Evolutionary conservation across 139 green algal species (phyloP).

Genomic region (Bryopsis sp.): DNA sequence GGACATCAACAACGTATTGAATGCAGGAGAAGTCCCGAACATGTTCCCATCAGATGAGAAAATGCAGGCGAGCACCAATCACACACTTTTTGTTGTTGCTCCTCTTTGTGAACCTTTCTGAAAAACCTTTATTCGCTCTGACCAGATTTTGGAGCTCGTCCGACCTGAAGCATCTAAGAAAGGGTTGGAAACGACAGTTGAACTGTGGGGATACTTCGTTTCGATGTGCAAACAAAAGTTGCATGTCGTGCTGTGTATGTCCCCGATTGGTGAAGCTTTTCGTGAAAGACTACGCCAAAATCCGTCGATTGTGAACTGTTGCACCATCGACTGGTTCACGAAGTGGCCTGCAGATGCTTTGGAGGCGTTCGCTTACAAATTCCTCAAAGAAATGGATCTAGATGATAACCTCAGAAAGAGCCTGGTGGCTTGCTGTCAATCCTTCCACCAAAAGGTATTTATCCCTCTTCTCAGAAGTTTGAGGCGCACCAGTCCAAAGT

Average conservation of each 20-base stretch:
- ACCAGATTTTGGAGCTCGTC: slow-evolving; percentile 56
- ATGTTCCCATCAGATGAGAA: slow-evolving; percentile 63
- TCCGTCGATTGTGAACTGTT: slow-evolving; percentile 73
- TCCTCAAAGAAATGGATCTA: slow-evolving; percentile 55
- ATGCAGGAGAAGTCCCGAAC: slow-evolving; percentile 68
- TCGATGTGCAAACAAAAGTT: slow-evolving; percentile 44
- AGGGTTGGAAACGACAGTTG: slow-evolving; percentile 57
- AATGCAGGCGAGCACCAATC: slow-evolving; percentile 21
- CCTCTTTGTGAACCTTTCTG: not conserved
- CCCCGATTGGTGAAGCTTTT: slow-evolving; percentile 60
- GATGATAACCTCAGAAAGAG: slow-evolving; percentile 31
- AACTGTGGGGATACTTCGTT: slow-evolving; percentile 66
- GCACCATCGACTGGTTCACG: slow-evolving; percentile 67
- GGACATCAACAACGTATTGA: slow-evolving; percentile 81
- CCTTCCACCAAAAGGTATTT: slow-evolving; percentile 31
- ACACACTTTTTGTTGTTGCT: not conserved
- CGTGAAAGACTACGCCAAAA: slow-evolving; percentile 59
- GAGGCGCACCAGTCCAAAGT: not conserved
- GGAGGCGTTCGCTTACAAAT: slow-evolving; percentile 61
- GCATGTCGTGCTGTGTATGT: slow-evolving; percentile 63
- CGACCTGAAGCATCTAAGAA: slow-evolving; percentile 41
- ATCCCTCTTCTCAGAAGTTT: too few relatives aligned
- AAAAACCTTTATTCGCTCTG: not conserved
- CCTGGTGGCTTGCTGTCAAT: slow-evolving; percentile 46
- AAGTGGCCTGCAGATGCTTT: slow-evolving; percentile 52